Evolutionary conservation across 2,329 filamentous ascomycete species (phyloP), one percentile per base, ranked within the genome.

Genomic region (Cladosporium sp.): DNA sequence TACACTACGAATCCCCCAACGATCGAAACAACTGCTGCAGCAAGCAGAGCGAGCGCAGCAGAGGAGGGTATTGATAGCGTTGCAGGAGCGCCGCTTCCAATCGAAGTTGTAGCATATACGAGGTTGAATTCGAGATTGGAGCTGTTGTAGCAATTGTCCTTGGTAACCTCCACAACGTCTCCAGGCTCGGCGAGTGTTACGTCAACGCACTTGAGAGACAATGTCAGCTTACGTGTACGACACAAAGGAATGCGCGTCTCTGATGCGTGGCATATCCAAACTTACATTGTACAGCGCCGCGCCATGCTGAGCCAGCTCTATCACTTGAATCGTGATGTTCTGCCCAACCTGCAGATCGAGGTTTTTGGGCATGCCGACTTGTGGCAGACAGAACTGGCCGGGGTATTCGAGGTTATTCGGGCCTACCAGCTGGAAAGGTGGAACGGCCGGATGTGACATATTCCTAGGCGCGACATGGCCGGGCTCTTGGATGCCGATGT

Each of bases 71-170:
- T 56, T 28, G 51, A 32, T 4, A 21, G 7, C 5, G 32, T 4
- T 4, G 43, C 28, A 1, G 39, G 43, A 13, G 58, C 58, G 4
- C n/a, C 39, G 11, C 30, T 23, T 10, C 25, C 18, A 16, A 48
- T 49, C n/a, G 28, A 4, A 16, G 58, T 48, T 1, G 58, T 61
- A 0, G 58, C 28, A 23, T 46, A 46, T 21, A 46, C 39, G 39
- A 46, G 39, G 63, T 91, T 85, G 81, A 95, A 93, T 68, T 86
- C 85, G 71, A 97, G 88, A 64, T 91, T 67, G 54, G 86, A 88
- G 66, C 89, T 91, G 82, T 98, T 98, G 83, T 90, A 93, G 84
- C 94, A 98, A 80, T 97, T 97, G 16, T 87, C 84, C 66, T 84
- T 82, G 75, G 91, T 96, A 70, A 97, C 91, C 70, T 89, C 82